A percentile compares a stretch with the other conserved stretches of the same genome.
Conservation (phyloP, 345 rosid genomes). For the Aquilaria malaccensis region DNA sequence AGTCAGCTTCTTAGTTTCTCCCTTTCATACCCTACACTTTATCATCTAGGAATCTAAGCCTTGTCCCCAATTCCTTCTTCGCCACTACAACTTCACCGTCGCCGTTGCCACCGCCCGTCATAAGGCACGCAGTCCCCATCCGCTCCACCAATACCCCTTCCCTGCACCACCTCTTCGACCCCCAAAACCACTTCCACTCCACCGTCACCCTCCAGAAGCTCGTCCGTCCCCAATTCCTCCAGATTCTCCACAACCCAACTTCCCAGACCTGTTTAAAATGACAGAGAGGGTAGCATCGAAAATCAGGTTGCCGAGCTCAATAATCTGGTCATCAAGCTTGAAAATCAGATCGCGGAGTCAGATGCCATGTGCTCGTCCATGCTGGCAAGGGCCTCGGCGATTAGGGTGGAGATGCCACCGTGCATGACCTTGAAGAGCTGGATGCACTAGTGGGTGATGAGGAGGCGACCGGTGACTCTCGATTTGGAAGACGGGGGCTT, state of each 20-base stretch:
- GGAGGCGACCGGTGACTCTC: constrained; percentile 63
- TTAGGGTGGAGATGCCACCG: constrained; percentile 90
- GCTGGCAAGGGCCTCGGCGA: constrained; percentile 80
- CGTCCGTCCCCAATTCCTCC: too few relatives aligned
- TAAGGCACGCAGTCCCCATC: too few relatives aligned
- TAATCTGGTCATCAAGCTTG: constrained; percentile 55
- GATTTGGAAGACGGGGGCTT: constrained; percentile 46
- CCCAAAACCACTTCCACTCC: too few relatives aligned
- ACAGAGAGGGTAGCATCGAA: constrained; percentile 8
- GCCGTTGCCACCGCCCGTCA: too few relatives aligned
- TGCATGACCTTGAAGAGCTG: constrained; percentile 96
- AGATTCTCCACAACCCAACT: constrained; percentile 53
- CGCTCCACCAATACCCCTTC: too few relatives aligned
- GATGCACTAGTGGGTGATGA: constrained; percentile 41
- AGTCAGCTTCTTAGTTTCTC: too few relatives aligned
- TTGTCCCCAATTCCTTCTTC: too few relatives aligned
- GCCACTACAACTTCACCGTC: too few relatives aligned
- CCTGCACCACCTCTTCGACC: too few relatives aligned
- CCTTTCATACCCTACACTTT: too few relatives aligned
- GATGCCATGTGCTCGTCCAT: constrained; percentile 86
- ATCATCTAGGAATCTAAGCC: too few relatives aligned
- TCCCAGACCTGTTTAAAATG: constrained; percentile 66
- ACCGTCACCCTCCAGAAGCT: too few relatives aligned
- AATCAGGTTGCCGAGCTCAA: constrained; percentile 62
- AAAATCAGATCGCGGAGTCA: constrained; percentile 70